phyloP scores from a whole-genome alignment of 768 basidiomycete genomes.

The Ramaria sp. region DNA sequence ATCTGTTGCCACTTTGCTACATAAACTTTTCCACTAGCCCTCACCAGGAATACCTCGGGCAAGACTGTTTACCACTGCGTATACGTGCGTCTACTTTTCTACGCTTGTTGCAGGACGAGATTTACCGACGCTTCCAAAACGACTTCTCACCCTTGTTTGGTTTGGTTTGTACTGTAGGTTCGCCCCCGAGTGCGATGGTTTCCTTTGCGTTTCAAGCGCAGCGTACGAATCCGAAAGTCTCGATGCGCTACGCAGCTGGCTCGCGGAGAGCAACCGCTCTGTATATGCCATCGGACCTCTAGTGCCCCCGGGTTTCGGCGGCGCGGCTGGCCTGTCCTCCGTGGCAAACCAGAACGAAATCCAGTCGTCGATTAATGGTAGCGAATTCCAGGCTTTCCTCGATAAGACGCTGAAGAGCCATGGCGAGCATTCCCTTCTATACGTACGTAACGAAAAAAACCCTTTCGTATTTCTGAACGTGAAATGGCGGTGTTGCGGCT shows the following conservation, averaged over 20 bases:
- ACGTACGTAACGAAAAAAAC: no score
- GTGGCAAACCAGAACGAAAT: constrained; percentile 7
- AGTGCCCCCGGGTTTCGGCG: constrained; percentile 2
- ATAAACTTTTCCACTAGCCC: background rate
- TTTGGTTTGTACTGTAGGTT: background rate
- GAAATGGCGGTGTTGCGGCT: no score
- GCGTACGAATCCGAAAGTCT: constrained; percentile 14
- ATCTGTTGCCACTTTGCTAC: background rate
- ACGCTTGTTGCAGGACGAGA: background rate
- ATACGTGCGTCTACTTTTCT: background rate
- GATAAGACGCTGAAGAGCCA: constrained; percentile 8
- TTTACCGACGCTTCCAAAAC: background rate
- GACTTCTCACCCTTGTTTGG: no score
- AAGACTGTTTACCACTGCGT: no score
- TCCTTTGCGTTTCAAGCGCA: constrained; percentile 11
- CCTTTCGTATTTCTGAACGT: no score
- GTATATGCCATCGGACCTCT: constrained; percentile 14
- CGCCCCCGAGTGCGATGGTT: constrained; percentile 11
- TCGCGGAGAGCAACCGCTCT: constrained; percentile 10
- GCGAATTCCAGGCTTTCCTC: constrained; percentile 13
- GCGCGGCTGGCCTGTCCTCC: background rate
- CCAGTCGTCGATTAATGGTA: constrained; percentile 8
- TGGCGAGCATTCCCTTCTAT: constrained; percentile 15
- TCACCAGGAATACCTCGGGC: background rate
- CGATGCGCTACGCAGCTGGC: constrained; percentile 11